Evolutionary conservation across 2,329 filamentous ascomycete genomes (phyloP), one percentile per base, ranked within the genome.

Genomic region (Elsinoe arachidis): DNA sequence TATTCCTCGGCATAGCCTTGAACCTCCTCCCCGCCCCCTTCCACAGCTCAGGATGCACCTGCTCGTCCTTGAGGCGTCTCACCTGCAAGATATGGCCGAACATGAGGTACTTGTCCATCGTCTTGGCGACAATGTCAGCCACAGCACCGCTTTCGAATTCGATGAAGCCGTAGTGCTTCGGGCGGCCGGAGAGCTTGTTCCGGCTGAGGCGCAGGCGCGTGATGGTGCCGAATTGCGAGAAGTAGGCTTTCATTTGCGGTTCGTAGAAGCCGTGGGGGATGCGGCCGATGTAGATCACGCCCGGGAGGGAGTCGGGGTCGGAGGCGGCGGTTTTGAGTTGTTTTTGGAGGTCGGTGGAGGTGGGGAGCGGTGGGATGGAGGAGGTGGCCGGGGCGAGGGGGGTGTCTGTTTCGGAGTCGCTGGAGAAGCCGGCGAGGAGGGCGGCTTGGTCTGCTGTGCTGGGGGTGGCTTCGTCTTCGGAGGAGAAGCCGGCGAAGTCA

Each of bases 261-360:
- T 99, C 93, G 79, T 92, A 97, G 82, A 99, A 99, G 74, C 93
- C 88, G 74, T 93, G 89, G 38, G 91, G 91, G 60, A 96, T 86
- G 63, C 90, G 89, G 57, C 89, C 90, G 66, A 99, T 80, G 74
- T 96, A 97, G 67, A 97, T 80, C 39, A 93, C 85, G 47, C 91
- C 92, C 1, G 88, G 82, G 54, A 81, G 79, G 47, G 79, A 77
- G 58, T 76, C 75, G 52, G 69, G 70, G 38, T 74, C 73, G 61
- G 76, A 74, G 65, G 78, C 70, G 52, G 76, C 75, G 63, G 78
- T 77, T 60, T 76, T 72, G 52, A 83, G 71, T 64, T 72, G 67
- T 58, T 73, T 73, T 46, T 68, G 66, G 52, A 63, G 64, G 62
- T 65, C 62, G 58, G 63, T 67, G 39, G 65, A 62, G 61, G 64